phyloP scores from a whole-genome alignment of 2,329 filamentous ascomycete genomes.

The Stagonosporopsis vannaccii region DNA sequence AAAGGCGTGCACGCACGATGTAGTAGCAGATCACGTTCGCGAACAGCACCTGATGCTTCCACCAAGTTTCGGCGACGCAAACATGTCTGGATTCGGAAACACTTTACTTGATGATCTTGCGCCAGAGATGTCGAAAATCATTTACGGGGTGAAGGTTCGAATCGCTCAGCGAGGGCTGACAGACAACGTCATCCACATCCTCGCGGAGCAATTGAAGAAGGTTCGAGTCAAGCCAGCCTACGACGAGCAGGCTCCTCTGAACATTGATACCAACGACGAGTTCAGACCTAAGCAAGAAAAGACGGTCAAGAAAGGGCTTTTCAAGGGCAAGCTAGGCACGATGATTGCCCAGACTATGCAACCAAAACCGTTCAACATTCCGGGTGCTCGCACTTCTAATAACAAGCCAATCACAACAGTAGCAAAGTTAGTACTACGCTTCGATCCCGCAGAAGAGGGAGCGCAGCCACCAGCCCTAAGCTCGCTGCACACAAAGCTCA shows the following conservation, averaged over 20 bases:
- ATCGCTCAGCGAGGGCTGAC: constrained; percentile 52
- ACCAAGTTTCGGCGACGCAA: constrained; percentile 67
- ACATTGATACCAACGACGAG: constrained; percentile 56
- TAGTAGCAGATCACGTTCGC: constrained; percentile 60
- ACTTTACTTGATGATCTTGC: constrained; percentile 66
- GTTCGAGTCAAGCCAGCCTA: constrained; percentile 67
- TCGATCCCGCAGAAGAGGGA: constrained; percentile 62
- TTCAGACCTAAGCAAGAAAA: constrained; percentile 67
- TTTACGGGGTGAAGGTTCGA: constrained; percentile 62
- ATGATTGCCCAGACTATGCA: constrained; percentile 65
- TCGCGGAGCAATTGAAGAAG: constrained; percentile 62
- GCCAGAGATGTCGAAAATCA: constrained; percentile 68
- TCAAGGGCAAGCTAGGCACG: constrained; percentile 66
- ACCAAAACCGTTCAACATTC: constrained; percentile 63
- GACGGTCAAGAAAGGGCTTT: constrained; percentile 65
- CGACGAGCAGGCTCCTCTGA: constrained; percentile 67
- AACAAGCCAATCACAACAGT: constrained; percentile 60
- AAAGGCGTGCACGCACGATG: constrained; percentile 63
- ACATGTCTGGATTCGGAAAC: constrained; percentile 59
- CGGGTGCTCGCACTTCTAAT: constrained; percentile 48
- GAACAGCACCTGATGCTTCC: constrained; percentile 66
- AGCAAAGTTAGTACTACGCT: constrained; percentile 64
- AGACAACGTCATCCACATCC: constrained; percentile 49
- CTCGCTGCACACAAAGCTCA: constrained; percentile 62
- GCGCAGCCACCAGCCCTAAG: constrained; percentile 62